These are phyloP conservation scores for Pseudocercospora vitis DNA, from an alignment of 2,329 filamentous ascomycete species.

Conservation along the genomic window DNA sequence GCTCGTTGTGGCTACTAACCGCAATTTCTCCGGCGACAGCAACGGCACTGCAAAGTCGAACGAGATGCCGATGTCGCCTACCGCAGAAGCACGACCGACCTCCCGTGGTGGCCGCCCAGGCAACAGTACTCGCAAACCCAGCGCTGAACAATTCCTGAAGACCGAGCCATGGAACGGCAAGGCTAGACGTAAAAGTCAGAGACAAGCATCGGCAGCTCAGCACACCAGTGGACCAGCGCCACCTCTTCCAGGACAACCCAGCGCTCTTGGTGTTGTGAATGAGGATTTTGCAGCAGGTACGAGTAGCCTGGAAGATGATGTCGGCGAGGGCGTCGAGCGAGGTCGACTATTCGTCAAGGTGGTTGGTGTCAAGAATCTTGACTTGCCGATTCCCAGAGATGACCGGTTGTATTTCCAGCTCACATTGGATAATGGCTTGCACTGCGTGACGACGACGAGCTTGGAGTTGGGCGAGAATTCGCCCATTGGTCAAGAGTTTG, in stretches of 20 bases:
- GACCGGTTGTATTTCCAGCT: constrained; percentile 93
- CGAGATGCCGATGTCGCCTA: constrained; percentile 56
- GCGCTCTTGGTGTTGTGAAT: constrained; percentile 62
- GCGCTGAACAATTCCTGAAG: constrained; percentile 84
- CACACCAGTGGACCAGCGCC: constrained; percentile 64
- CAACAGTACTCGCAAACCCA: constrained; percentile 72
- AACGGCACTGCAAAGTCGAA: constrained; percentile 39
- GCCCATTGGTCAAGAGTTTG: constrained; percentile 96
- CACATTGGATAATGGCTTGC: constrained; percentile 95
- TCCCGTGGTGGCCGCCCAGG: constrained; percentile 52
- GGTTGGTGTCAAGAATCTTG: constrained; percentile 94
- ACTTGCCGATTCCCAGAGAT: constrained; percentile 83
- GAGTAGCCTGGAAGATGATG: constrained; percentile 50
- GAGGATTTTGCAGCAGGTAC: constrained; percentile 65
- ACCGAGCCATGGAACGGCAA: constrained; percentile 96
- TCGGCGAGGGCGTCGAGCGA: constrained; percentile 76
- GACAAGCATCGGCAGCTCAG: constrained; percentile 52
- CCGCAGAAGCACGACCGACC: constrained; percentile 37
- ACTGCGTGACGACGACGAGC: constrained; percentile 96
- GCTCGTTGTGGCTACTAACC: constrained; percentile 83
- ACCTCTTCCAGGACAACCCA: constrained; percentile 83
- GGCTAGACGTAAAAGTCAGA: constrained; percentile 64
- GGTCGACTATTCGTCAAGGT: constrained; percentile 96
- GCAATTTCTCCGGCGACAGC: constrained; percentile 48
- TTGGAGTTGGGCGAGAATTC: constrained; percentile 87